Evolutionary conservation across 495 filamentous ascomycete species (phyloP), one percentile per base, ranked within the genome.

Genomic region (Daldinia caldariorum): DNA sequence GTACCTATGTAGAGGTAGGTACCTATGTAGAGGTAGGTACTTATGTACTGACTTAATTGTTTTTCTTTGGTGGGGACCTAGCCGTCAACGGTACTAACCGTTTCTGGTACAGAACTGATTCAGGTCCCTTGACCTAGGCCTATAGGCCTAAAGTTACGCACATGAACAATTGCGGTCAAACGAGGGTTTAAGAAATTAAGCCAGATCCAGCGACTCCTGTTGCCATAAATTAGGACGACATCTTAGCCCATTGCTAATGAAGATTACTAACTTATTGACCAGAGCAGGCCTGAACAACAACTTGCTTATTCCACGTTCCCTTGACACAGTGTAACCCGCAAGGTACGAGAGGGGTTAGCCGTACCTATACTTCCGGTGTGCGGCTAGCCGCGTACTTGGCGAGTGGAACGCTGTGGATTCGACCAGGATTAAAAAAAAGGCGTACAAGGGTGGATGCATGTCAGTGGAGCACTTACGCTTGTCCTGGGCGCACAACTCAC

Each of bases 371-470:
- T 60, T 65, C 43, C 64, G 64, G 43, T 29, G 61, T 68, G 57
- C 65, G 65, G 70, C 68, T 68, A 72, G 70, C 65, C 53, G 70
- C 61, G 70, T 72, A 62, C 70, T 68, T 68, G 64, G 70, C 65
- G 62, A 67, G 61, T 68, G 64, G 64, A 41, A 6, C 63, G 12
- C 9, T 50, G 70, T 68, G 70, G 70, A 72, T 72, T 68, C 61
- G 70, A 66, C 65, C 60, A 45, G 70, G 70, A 72, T 68, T n/a
- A n/a, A 45, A 9, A 20, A 57, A 56, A 65, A 62, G 37, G 64
- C 67, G 60, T 51, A 57, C 69, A 32, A 63, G 68, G 39, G 58
- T 56, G 32, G 13, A 56, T 56, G 53, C 32, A 35, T 56, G 32
- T 61, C 41, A 35, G 47, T 67, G 70, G 54, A 41, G 63, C 63